Evolutionary conservation across 116 monocot genomes (phyloP).

Genomic region (Zostera marina): DNA sequence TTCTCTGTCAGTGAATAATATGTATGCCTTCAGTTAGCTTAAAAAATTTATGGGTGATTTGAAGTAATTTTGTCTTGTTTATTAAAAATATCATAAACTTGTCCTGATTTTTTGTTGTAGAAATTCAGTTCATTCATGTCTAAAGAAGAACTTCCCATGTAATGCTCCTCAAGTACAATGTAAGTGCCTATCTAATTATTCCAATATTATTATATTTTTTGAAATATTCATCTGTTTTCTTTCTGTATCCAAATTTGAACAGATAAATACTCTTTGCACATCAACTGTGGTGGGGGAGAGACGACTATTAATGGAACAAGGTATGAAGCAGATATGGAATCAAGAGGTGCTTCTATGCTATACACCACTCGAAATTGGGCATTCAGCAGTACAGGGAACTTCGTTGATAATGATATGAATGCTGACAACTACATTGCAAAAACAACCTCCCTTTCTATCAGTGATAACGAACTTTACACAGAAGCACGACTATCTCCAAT

Average conservation of each 20-base stretch:
- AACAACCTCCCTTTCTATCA: slow-evolving; percentile 31
- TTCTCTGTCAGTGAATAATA: too few species aligned
- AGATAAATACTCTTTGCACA: slow-evolving; percentile 42
- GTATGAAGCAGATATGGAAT: slow-evolving; percentile 23
- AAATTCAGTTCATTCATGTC: slow-evolving; percentile 24
- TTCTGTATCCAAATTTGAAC: neutral
- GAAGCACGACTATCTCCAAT: slow-evolving; percentile 63
- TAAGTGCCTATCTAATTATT: slow-evolving; percentile 13
- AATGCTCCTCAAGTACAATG: slow-evolving; percentile 17
- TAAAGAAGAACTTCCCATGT: slow-evolving; percentile 60
- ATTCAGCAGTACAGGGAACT: too few species aligned
- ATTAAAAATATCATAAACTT: neutral
- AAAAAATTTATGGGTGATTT: too few species aligned
- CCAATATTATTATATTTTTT: too few species aligned
- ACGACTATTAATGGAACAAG: slow-evolving; percentile 26
- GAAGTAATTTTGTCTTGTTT: too few species aligned
- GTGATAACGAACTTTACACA: slow-evolving; percentile 35
- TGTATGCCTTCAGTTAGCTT: too few species aligned
- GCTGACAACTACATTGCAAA: too few species aligned
- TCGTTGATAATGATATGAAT: too few species aligned
- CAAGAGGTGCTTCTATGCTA: too few species aligned
- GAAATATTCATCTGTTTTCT: too few species aligned
- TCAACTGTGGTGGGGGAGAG: slow-evolving; percentile 65
- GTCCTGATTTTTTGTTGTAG: slow-evolving; percentile 13
- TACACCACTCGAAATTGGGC: too few species aligned